phyloP scores from a whole-genome alignment of 148 eudicot genomes.

The Rhododendron simsii region DNA sequence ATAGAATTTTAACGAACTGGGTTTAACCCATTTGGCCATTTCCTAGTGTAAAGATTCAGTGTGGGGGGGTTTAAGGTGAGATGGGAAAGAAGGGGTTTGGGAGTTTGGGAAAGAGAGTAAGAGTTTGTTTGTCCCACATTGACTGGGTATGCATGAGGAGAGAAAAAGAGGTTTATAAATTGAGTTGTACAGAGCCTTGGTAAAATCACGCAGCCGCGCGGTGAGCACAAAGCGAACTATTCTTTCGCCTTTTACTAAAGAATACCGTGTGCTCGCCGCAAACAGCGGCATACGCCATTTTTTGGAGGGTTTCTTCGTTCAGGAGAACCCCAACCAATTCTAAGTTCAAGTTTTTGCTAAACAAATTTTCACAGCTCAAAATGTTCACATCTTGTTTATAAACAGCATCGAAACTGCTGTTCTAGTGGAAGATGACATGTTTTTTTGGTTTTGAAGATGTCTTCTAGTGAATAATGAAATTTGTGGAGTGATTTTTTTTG shows the following conservation, averaged over 20 bases:
- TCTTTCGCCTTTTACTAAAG: slow-evolving; percentile 31
- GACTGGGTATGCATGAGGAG: neutral
- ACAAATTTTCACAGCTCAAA: neutral
- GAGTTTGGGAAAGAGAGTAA: neutral
- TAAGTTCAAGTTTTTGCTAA: neutral
- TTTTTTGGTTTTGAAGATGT: no score
- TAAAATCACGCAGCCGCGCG: slow-evolving; percentile 5
- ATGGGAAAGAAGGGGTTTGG: no score
- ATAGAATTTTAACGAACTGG: no score
- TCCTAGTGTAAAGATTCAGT: neutral
- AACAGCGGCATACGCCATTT: slow-evolving; percentile 12
- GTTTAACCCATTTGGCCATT: no score
- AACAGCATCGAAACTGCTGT: no score
- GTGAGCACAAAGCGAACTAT: slow-evolving; percentile 25
- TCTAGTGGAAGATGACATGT: no score
- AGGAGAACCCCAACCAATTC: neutral
- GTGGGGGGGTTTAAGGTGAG: neutral
- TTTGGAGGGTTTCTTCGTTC: neutral
- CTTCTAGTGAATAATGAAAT: no score
- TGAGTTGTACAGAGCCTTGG: neutral
- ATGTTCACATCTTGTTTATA: no score
- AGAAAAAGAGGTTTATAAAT: neutral
- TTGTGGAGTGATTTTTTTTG: no score
- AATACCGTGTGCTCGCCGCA: slow-evolving; percentile 22
- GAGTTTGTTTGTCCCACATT: neutral